These are phyloP conservation scores for Exophiala calicioides DNA, from an alignment of 2,329 filamentous ascomycete species.

Conservation along the genomic window DNA sequence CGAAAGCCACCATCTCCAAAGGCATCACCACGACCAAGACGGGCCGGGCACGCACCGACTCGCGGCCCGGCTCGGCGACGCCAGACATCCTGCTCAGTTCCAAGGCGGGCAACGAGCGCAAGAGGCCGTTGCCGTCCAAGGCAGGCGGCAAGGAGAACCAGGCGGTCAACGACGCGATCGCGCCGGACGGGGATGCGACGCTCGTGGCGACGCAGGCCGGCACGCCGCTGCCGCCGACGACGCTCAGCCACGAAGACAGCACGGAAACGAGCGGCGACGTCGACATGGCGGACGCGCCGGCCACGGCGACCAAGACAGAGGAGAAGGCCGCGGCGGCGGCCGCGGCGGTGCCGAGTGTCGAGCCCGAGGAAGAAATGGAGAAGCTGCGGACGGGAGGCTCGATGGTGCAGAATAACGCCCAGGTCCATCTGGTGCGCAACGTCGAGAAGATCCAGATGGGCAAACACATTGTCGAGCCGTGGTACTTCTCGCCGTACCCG, in stretches of 20 bases:
- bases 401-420: slow-evolving; percentile 98
- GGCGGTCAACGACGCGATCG: slow-evolving; percentile 43
- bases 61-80: slow-evolving; percentile 59
- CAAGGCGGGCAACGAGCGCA: slow-evolving; percentile 48
- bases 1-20: slow-evolving; percentile 59
- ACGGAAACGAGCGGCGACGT: slow-evolving; percentile 40
- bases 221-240: slow-evolving; percentile 41
- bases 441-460: slow-evolving; percentile 94
- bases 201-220: slow-evolving; percentile 39
- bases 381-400: slow-evolving; percentile 91
- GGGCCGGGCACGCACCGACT: slow-evolving; percentile 45
- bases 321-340: slow-evolving; percentile 36
- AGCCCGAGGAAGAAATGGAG: slow-evolving; percentile 73
- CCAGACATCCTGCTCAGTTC: slow-evolving; percentile 55
- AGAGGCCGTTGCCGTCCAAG: slow-evolving; percentile 53
- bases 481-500: slow-evolving; percentile 98
- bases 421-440: slow-evolving; percentile 94
- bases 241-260: slow-evolving; percentile 24
- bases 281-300: slow-evolving; percentile 49
- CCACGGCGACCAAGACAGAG: slow-evolving; percentile 40
- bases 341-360: slow-evolving; percentile 29
- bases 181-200: slow-evolving; percentile 23
- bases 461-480: slow-evolving; percentile 85
- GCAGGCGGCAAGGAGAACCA: slow-evolving; percentile 63
- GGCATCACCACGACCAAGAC: slow-evolving; percentile 51